phyloP scores from a whole-genome alignment of 805 yeast species.

The Lipomyces yamanashiensis region DNA sequence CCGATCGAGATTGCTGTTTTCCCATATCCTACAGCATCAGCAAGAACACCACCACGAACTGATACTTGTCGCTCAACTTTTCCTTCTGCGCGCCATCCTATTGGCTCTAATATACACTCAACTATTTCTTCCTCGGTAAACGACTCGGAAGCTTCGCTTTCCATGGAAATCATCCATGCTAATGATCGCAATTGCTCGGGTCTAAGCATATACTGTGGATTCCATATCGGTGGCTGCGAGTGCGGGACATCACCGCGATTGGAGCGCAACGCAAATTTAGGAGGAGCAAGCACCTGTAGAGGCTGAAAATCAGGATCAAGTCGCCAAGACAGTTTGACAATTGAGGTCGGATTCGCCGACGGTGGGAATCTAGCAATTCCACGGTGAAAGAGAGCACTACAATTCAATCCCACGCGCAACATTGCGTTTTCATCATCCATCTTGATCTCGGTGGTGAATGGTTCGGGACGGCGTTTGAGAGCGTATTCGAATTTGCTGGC shows the following conservation, averaged over 20 bases:
- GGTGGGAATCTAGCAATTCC: slow-evolving; percentile 6
- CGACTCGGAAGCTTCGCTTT: not conserved
- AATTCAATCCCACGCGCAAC: slow-evolving; percentile 17
- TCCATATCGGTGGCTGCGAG: slow-evolving; percentile 19
- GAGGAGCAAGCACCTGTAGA: not conserved
- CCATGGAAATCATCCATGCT: slow-evolving; percentile 24
- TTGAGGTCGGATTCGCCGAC: not conserved
- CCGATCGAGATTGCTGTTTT: slow-evolving; percentile 24
- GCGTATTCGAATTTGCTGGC: slow-evolving; percentile 20
- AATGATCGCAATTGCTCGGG: slow-evolving; percentile 24
- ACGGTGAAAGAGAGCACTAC: slow-evolving; percentile 15
- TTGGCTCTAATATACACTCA: slow-evolving; percentile 15
- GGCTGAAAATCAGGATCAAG: slow-evolving; percentile 16
- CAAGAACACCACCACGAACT: slow-evolving; percentile 21
- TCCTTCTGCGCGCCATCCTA: slow-evolving; percentile 28
- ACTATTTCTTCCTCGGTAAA: slow-evolving; percentile 22
- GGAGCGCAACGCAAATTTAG: slow-evolving; percentile 6
- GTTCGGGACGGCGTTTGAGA: slow-evolving; percentile 15
- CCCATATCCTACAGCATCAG: slow-evolving; percentile 25
- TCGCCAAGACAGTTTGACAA: slow-evolving; percentile 4
- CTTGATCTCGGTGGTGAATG: slow-evolving; percentile 12
- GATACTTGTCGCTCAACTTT: slow-evolving; percentile 13
- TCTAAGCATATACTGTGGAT: slow-evolving; percentile 3
- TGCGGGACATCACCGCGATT: slow-evolving; percentile 12
- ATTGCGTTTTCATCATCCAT: slow-evolving; percentile 9